Base-by-base conservation (phyloP, 176 grass and related monocot species). In the Avena eriantha region DNA sequence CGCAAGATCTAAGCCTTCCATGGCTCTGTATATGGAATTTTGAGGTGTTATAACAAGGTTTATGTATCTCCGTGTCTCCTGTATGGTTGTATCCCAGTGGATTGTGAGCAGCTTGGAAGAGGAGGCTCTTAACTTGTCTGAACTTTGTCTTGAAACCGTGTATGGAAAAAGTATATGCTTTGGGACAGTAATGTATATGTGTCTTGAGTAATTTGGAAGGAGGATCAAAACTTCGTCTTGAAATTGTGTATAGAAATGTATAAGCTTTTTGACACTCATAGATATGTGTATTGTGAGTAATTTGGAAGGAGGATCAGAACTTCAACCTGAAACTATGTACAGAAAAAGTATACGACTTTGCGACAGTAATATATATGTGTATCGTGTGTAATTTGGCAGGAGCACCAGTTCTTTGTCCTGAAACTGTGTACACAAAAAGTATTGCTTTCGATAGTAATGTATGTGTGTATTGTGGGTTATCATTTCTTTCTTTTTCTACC, bases 1-100 rank as follows among this genome's bases (percentile, higher is more conserved):
- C 76, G 31, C n/a, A 88, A 89, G 93, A 92, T 93, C 77, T 93
- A 87, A 93, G 24, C 17, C 36, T 57, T 73, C 10, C 1, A 26
- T 75, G 21, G 45, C 5, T 8, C 4, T 23, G 45, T 53, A 33
- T 23, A 2, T 36, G 59, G 58, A 54, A 64, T 10, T 13, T 33
- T 10, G 57, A 48, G 18, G 22, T 36, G 12, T 54, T 47, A 65
- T 46, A 54, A 46, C 14, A 51, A 36, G 69, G 26, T 76, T 31
- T 39, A 29, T 19, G 6, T 19, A 3, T 48, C 15, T 50, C 3
- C 24, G 16, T 69, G 19, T 59, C 59, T 76, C 47, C 23, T 76
- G 24, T 29, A 29, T 29, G 29, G 29, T 29, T 29, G 29, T 54
- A 54, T 76, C 22, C 23, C 3, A 31, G 24, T 33, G 47, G 22